Conservation (phyloP, 1,284 basidiomycete genomes). For the Ustilago shanxiensis region DNA sequence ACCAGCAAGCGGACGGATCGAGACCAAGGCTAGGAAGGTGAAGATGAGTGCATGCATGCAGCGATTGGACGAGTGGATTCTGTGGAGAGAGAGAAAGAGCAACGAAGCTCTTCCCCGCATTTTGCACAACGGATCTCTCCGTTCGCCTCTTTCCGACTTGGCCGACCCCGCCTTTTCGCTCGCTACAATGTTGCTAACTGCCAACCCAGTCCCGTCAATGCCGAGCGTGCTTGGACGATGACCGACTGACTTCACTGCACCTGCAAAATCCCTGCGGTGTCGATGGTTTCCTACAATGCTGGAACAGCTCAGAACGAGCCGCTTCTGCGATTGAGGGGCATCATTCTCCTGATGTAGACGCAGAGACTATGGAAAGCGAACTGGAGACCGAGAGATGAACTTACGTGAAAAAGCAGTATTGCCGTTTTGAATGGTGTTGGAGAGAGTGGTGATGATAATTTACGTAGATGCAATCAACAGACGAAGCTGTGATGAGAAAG, state of each 20-base stretch:
- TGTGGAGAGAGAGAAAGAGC: too few species aligned
- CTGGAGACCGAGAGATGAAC: constrained; percentile 6
- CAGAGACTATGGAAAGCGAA: not conserved
- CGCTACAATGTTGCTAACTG: too few species aligned
- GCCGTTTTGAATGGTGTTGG: not conserved
- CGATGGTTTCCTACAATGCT: not conserved
- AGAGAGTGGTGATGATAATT: constrained; percentile 27
- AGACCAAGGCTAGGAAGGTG: not conserved
- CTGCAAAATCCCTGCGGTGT: not conserved
- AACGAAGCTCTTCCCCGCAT: constrained; percentile 21
- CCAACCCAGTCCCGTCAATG: constrained; percentile 9
- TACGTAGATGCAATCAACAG: constrained; percentile 8
- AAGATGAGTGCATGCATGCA: not conserved
- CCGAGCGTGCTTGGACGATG: constrained; percentile 5
- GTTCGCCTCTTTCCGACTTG: constrained; percentile 8
- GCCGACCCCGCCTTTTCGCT: not conserved
- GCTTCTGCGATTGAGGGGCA: not conserved
- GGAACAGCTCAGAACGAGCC: not conserved
- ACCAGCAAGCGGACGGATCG: too few species aligned
- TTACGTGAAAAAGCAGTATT: constrained; percentile 18
- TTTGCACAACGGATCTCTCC: constrained; percentile 12
- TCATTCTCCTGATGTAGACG: not conserved
- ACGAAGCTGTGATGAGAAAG: constrained; percentile 11
- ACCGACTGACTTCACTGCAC: not conserved
- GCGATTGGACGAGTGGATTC: not conserved